Conservation (phyloP, 2,329 filamentous ascomycete species). For the Hypoxylon sp. region DNA sequence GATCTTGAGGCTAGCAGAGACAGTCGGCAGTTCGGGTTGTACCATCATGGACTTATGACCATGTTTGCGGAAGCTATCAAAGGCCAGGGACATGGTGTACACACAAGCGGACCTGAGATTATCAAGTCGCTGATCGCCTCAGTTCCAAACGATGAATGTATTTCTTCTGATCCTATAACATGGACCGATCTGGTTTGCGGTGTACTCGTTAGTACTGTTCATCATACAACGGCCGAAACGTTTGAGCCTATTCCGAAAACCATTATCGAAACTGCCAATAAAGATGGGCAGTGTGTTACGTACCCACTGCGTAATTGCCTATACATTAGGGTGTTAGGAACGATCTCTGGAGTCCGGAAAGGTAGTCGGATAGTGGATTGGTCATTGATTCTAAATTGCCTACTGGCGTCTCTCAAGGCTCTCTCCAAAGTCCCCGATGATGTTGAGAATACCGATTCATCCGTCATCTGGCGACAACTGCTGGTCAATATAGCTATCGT, state of each 20-base stretch:
- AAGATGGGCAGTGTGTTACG: conserved; percentile 55
- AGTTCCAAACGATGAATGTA: conserved; percentile 66
- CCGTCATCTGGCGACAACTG: conserved; percentile 69
- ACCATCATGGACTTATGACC: conserved; percentile 90
- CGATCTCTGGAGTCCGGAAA: conserved; percentile 83
- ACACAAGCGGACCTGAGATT: conserved; percentile 71
- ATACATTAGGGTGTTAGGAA: conserved; percentile 74
- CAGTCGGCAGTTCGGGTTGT: conserved; percentile 75
- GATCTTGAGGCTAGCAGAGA: conserved; percentile 72
- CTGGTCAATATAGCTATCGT: conserved; percentile 75
- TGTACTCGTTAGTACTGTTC: conserved; percentile 83
- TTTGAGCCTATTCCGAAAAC: conserved; percentile 78
- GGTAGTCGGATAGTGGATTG: conserved; percentile 82
- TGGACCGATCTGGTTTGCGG: conserved; percentile 81
- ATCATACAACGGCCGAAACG: conserved; percentile 82
- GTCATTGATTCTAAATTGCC: conserved; percentile 72
- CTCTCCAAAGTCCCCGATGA: conserved; percentile 61
- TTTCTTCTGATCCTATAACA: conserved; percentile 62
- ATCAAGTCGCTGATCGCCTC: conserved; percentile 67
- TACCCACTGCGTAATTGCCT: conserved; percentile 63
- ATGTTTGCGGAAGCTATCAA: conserved; percentile 89
- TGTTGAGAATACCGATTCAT: conserved; percentile 55
- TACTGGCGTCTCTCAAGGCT: conserved; percentile 67
- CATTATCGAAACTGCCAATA: conserved; percentile 67
- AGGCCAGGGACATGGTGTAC: conserved; percentile 71